Conservation (phyloP, 1,284 basidiomycete genomes). For the Trametes polyzona region DNA sequence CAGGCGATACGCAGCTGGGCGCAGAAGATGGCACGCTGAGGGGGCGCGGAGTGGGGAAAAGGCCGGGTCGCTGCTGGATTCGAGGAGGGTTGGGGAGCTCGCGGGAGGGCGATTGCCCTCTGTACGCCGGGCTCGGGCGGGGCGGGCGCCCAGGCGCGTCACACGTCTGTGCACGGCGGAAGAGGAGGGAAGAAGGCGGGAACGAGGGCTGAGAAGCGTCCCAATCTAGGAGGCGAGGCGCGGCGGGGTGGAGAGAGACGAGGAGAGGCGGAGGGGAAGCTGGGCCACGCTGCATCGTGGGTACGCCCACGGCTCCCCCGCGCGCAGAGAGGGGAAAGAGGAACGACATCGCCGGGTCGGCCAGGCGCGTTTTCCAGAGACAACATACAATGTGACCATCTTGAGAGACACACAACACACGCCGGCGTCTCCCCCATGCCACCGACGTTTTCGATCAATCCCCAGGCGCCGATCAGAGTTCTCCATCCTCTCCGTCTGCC, state of each 20-base stretch:
- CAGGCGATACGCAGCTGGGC: constrained; percentile 4
- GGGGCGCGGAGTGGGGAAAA: constrained; percentile 6
- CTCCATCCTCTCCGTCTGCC: constrained; percentile 1
- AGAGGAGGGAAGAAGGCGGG: constrained; percentile 23
- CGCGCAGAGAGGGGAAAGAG: background rate
- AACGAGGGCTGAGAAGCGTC: constrained; percentile 25
- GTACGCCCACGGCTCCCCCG: constrained; percentile 1
- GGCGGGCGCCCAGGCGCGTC: constrained; percentile 16
- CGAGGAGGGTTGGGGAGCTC: constrained; percentile 7
- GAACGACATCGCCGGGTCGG: background rate
- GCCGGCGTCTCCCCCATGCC: constrained; percentile 18
- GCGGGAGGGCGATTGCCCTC: constrained; percentile 25
- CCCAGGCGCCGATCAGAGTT: constrained; percentile 19
- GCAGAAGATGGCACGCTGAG: background rate
- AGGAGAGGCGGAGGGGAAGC: constrained; percentile 16
- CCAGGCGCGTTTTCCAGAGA: constrained; percentile 19
- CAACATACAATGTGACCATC: constrained; percentile 30
- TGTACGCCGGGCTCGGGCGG: constrained; percentile 22
- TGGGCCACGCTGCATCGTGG: constrained; percentile 20
- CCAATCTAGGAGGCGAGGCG: constrained; percentile 27
- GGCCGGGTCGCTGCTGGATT: constrained; percentile 16
- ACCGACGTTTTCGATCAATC: constrained; percentile 23
- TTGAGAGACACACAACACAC: constrained; percentile 25
- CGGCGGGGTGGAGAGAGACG: constrained; percentile 18
- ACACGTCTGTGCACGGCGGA: constrained; percentile 24